Conservation (phyloP, 495 filamentous ascomycete genomes). For the Aspergillus cristatus region DNA sequence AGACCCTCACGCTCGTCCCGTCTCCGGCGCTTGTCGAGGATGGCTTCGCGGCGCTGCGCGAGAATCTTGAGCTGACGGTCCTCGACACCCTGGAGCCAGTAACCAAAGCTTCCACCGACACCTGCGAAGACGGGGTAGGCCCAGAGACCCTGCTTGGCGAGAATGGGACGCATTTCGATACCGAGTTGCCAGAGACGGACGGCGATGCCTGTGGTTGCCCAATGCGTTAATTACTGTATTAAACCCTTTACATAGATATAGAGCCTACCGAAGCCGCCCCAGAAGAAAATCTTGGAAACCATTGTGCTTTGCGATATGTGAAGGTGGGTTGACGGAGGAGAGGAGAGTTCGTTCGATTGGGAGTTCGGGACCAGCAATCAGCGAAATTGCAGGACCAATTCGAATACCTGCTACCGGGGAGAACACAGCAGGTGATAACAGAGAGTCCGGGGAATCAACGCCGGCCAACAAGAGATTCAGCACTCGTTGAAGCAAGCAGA, state of each 20-base stretch:
- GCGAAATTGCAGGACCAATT: too few species aligned
- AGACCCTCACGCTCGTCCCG: constrained; percentile 50
- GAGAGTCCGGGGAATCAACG: too few species aligned
- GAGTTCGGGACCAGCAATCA: constrained; percentile 3
- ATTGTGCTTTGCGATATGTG: constrained; percentile 18
- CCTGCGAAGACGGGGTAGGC: constrained; percentile 85
- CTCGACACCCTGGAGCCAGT: constrained; percentile 88
- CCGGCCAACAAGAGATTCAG: too few species aligned
- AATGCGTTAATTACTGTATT: too few species aligned
- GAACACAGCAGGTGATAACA: too few species aligned
- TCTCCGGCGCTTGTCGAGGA: constrained; percentile 83
- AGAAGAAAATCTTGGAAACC: constrained; percentile 86
- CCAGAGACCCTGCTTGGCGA: constrained; percentile 68
- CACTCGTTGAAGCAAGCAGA: not conserved
- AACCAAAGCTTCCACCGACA: constrained; percentile 84
- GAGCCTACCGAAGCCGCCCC: constrained; percentile 86
- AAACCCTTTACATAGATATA: not conserved
- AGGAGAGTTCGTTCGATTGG: constrained; percentile 6
- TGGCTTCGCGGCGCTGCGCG: constrained; percentile 58
- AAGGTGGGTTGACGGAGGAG: constrained; percentile 10
- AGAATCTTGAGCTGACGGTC: constrained; percentile 65
- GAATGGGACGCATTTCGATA: constrained; percentile 94
- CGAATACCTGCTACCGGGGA: too few species aligned
- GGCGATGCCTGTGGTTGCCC: constrained; percentile 63
- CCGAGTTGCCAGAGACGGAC: constrained; percentile 93